These are phyloP conservation scores for Spirogloea muscicola DNA, from an alignment of 139 green algal genomes.

Conservation along the genomic window DNA sequence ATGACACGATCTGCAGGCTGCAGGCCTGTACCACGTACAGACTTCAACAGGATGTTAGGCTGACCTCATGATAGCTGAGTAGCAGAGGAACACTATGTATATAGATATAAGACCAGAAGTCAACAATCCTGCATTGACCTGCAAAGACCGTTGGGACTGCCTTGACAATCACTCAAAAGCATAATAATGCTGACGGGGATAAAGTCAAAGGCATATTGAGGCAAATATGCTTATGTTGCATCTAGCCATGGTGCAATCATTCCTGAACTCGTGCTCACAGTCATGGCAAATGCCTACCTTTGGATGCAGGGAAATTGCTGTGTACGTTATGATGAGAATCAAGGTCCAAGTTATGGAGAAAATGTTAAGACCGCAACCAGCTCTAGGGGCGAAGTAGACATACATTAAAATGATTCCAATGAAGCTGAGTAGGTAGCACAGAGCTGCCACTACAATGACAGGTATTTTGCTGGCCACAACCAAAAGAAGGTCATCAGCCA, in stretches of 20 bases:
- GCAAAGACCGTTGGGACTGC: no score
- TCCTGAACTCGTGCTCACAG: no score
- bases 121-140: slow-evolving; percentile 32
- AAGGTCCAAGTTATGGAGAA: slow-evolving; percentile 75
- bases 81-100: slow-evolving; percentile 39
- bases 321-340: slow-evolving; percentile 60
- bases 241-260: no score
- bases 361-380: slow-evolving; percentile 87
- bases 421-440: slow-evolving; percentile 59
- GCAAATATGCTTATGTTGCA: no score
- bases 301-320: slow-evolving; percentile 38
- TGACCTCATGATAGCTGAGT: slow-evolving; percentile 32
- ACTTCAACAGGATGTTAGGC: no score
- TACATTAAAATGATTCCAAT: slow-evolving; percentile 75
- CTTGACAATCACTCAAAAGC: no score
- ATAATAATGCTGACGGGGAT: no score
- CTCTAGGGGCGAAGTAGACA: slow-evolving; percentile 60
- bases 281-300: no score
- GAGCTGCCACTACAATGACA: slow-evolving; percentile 71
- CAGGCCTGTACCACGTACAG: no score
- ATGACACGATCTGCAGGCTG: no score
- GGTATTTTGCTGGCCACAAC: slow-evolving; percentile 55
- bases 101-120: slow-evolving; percentile 30
- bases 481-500: no score
- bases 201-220: no score